Conservation (phyloP, 2,329 filamentous ascomycete genomes). For the Ustulina deusta region DNA sequence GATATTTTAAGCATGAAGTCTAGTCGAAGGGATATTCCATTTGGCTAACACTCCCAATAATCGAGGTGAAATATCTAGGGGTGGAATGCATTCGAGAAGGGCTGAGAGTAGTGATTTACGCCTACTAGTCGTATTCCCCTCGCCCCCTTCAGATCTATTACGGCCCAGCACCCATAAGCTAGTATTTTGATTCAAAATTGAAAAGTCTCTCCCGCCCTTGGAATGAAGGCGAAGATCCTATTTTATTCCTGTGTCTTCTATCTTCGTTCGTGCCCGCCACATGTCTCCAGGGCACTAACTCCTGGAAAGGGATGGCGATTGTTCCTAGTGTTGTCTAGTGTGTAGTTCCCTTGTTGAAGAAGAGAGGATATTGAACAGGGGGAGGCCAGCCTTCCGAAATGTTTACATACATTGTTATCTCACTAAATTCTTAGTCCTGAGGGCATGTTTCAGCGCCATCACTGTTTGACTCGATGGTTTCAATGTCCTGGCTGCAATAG, state of each 20-base stretch:
- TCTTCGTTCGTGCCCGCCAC: not conserved
- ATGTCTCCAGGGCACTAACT: slow-evolving; percentile 7
- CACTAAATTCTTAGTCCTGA: slow-evolving; percentile 38
- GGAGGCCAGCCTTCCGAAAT: slow-evolving; percentile 26
- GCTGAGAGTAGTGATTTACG: slow-evolving; percentile 12
- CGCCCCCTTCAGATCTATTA: slow-evolving; percentile 35
- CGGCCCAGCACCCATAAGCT: slow-evolving; percentile 15
- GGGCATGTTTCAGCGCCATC: slow-evolving; percentile 43
- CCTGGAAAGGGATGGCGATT: slow-evolving; percentile 15
- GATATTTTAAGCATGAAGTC: slow-evolving; percentile 41
- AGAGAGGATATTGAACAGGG: not conserved
- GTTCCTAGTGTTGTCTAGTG: slow-evolving; percentile 1
- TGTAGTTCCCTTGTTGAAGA: slow-evolving; percentile 11
- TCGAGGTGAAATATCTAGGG: slow-evolving; percentile 26
- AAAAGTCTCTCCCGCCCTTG: slow-evolving; percentile 28
- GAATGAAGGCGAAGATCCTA: slow-evolving; percentile 40
- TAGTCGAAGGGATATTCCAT: slow-evolving; percentile 32
- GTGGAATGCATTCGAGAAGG: slow-evolving; percentile 36
- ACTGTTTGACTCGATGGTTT: slow-evolving; percentile 41
- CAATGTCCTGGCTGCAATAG: slow-evolving; percentile 43
- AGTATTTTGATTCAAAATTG: slow-evolving; percentile 31
- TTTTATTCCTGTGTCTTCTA: slow-evolving; percentile 4
- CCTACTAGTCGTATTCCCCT: slow-evolving; percentile 34
- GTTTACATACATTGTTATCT: slow-evolving; percentile 28
- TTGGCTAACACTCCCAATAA: slow-evolving; percentile 11